A percentile compares a stretch with the other conserved stretches of the same genome.
Evolutionary conservation across 2,329 filamentous ascomycete genomes (phyloP).

Genomic region (Ophiocordyceps camponoti-floridani): DNA sequence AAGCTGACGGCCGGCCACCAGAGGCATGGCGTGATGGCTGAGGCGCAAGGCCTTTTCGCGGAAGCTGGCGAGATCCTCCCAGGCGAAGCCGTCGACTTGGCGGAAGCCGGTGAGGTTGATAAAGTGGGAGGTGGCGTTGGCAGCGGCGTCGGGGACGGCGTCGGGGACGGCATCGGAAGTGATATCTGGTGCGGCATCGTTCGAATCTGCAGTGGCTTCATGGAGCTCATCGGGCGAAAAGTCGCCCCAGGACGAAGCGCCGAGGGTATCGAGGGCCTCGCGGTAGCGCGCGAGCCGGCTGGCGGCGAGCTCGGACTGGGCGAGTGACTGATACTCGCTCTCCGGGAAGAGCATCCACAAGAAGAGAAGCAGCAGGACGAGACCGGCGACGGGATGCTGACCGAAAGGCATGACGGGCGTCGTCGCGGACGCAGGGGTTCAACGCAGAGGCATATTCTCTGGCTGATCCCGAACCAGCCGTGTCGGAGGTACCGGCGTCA

Average conservation of each 20-base stretch:
- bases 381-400: constrained; percentile 19
- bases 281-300: constrained; percentile 32
- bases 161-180: constrained; percentile 7
- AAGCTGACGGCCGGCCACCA: constrained; percentile 20
- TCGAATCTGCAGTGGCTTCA: background rate
- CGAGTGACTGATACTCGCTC: constrained; percentile 15
- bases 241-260: constrained; percentile 40
- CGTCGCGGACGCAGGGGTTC: constrained; percentile 1
- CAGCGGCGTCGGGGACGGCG: constrained; percentile 4
- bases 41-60: constrained; percentile 45
- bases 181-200: no score
- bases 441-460: constrained; percentile 1
- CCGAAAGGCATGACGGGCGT: constrained; percentile 22
- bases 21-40: constrained; percentile 31
- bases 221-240: constrained; percentile 26
- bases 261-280: constrained; percentile 32
- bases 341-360: constrained; percentile 21
- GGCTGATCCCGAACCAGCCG: background rate
- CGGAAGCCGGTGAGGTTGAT: constrained; percentile 66
- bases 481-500: background rate
- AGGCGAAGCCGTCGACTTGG: constrained; percentile 55
- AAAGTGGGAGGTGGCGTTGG: constrained; percentile 15
- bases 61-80: constrained; percentile 54
- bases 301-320: constrained; percentile 18
- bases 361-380: constrained; percentile 16